These are phyloP conservation scores for Aspergillus cejpii DNA, from an alignment of 2,329 filamentous ascomycete species.

Conservation along the genomic window DNA sequence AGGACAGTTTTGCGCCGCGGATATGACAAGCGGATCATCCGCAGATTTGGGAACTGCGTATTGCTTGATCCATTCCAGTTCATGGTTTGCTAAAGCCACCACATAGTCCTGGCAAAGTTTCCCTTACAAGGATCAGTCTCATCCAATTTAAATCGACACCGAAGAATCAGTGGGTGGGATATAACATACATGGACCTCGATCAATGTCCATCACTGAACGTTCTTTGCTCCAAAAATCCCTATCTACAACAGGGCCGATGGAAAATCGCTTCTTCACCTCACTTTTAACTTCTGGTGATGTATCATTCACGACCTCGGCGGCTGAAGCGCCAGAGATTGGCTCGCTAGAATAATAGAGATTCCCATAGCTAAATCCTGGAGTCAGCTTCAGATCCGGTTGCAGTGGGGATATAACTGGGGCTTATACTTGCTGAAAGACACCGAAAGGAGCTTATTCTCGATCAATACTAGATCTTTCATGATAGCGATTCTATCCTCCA, in stretches of 20 bases:
- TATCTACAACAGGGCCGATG: slow-evolving; percentile 35
- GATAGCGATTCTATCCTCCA: slow-evolving; percentile 14
- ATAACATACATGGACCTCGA: slow-evolving; percentile 37
- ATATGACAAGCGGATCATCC: slow-evolving; percentile 20
- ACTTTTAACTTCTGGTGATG: slow-evolving; percentile 26
- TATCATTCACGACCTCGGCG: slow-evolving; percentile 23
- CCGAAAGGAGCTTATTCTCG: slow-evolving; percentile 33
- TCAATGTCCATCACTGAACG: slow-evolving; percentile 31
- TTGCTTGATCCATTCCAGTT: slow-evolving; percentile 31
- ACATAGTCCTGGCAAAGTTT: slow-evolving; percentile 29
- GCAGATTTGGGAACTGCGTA: slow-evolving; percentile 20
- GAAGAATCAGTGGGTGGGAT: not conserved
- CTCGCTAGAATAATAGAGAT: slow-evolving; percentile 32
- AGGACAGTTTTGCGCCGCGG: slow-evolving; percentile 25
- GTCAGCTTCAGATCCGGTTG: too few relatives aligned
- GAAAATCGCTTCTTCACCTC: slow-evolving; percentile 28
- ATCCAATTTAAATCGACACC: too few relatives aligned
- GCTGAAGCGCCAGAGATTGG: slow-evolving; percentile 28
- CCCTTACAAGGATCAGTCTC: slow-evolving; percentile 23
- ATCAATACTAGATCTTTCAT: slow-evolving; percentile 32
- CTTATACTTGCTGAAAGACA: slow-evolving; percentile 33
- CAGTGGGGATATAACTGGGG: too few relatives aligned
- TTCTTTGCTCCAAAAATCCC: slow-evolving; percentile 33
- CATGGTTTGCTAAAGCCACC: slow-evolving; percentile 26
- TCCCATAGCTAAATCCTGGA: slow-evolving; percentile 32